Conservation (phyloP, 345 rosid species). For the Gossypium bickii region DNA sequence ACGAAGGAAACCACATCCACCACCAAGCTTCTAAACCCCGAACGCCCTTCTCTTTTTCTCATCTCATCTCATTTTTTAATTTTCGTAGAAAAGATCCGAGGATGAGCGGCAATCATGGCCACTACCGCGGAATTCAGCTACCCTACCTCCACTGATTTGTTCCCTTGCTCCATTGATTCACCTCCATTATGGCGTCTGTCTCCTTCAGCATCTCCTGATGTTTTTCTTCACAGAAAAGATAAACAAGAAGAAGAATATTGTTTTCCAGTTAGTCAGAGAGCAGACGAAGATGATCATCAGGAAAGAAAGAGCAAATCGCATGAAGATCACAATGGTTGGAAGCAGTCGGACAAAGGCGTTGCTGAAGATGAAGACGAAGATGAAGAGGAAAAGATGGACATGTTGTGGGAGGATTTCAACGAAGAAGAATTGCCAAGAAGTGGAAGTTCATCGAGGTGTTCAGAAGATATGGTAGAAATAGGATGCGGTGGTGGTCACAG, state of each 20-base stretch:
- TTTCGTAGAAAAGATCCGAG: background rate
- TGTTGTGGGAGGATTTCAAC: constrained; percentile 86
- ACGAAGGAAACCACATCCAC: constrained; percentile 24
- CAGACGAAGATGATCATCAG: background rate
- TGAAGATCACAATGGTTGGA: constrained; percentile 12
- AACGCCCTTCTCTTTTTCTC: constrained; percentile 3
- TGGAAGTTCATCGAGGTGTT: constrained; percentile 20
- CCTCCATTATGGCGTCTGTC: constrained; percentile 70
- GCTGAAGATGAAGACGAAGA: constrained; percentile 27
- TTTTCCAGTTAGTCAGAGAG: background rate
- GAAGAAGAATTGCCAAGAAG: constrained; percentile 48
- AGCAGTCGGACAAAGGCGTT: background rate
- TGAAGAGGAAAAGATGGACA: constrained; percentile 65
- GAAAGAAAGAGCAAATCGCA: constrained; percentile 37
- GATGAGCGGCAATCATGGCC: constrained; percentile 24
- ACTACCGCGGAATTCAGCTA: constrained; percentile 61
- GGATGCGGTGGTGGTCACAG: constrained; percentile 26
- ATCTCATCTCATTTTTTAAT: background rate
- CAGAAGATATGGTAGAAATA: constrained; percentile 16
- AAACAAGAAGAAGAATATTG: background rate
- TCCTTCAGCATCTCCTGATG: constrained; percentile 27
- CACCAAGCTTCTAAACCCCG: constrained; percentile 33
- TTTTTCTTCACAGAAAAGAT: constrained; percentile 6
- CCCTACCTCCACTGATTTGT: constrained; percentile 36
- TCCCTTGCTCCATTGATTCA: constrained; percentile 39